Base-by-base conservation (phyloP, 2,329 filamentous ascomycete genomes). In the Cladosporium velox region DNA sequence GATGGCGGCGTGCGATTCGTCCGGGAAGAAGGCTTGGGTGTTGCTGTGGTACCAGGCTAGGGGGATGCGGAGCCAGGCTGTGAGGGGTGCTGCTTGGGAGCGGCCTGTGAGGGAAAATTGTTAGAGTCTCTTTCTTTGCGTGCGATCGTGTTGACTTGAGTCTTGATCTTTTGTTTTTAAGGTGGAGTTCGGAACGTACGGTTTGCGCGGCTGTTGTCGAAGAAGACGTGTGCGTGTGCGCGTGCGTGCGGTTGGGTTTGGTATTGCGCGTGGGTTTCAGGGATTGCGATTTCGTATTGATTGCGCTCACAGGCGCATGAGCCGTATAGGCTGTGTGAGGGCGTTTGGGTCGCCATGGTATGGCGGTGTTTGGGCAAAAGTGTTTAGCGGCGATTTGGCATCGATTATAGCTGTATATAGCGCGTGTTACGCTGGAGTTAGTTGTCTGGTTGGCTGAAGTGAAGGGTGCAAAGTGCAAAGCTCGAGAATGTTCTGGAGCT, bases 291-390 rank as follows among this genome's bases (percentile, higher is more conserved):
- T 66, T 88, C 84, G 79, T 96, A 97, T 75, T 89, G 85, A 75
- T 95, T 96, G 68, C 93, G 88, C 66, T 93, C 92, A 78, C 93
- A 97, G 63, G 90, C 88, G 81, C 93, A 97, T 70, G 88, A 87
- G 73, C 93, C 93, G 70, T 86, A 87, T 66, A 96, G 84, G 35
- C 65, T 68, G 38, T 68, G 62, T 28, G 10, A 47, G 12, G 61
- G 52, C 52, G 28, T n/a, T 18, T 55, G 52, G 32, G 52, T 18
- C 2, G 52, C 52, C 52, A 55, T 55, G 12, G 11, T 54, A 32
- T 14, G 51, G 26, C 28, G 4, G 28, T 54, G 28, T 30, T n/a
- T 2, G 4, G 18, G 3, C 10, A 1, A 11, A 14, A n/a, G 10
- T 4, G 38, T n/a, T 47, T 44, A 21, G 41, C 8, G n/a, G 41